These are phyloP conservation scores for Ceratobasidium sp. DNA, from an alignment of 1,284 basidiomycete species.

Conservation along the genomic window DNA sequence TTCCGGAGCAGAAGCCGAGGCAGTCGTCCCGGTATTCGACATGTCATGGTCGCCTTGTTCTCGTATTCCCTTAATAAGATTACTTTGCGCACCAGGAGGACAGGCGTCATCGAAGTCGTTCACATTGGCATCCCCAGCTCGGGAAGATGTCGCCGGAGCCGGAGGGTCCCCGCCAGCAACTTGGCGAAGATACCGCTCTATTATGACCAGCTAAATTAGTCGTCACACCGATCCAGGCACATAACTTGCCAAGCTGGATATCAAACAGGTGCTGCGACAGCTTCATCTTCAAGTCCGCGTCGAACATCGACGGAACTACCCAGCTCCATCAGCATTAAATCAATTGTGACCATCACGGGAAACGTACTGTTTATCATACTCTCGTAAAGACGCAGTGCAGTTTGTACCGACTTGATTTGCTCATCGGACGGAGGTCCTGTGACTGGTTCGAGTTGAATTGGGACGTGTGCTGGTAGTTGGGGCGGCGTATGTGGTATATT, in stretches of 20 bases:
- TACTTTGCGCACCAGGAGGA: neutral
- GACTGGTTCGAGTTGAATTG: no score
- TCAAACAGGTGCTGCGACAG: conserved; percentile 40
- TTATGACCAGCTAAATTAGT: neutral
- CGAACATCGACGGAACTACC: conserved; percentile 27
- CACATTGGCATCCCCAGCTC: neutral
- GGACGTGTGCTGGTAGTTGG: no score
- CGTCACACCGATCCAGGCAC: neutral
- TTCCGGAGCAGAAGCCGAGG: neutral
- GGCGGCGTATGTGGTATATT: no score
- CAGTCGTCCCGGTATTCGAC: neutral
- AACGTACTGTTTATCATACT: neutral
- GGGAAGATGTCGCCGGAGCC: no score
- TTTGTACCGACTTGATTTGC: no score
- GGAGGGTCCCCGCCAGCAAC: neutral
- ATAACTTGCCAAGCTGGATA: conserved; percentile 29
- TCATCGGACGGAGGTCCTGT: no score
- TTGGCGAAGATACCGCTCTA: neutral
- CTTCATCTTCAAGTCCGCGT: conserved; percentile 15
- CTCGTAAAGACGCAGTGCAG: conserved; percentile 1
- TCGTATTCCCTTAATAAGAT: neutral
- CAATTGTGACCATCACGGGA: neutral
- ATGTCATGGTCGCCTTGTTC: neutral
- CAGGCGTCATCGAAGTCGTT: neutral
- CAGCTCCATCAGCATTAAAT: neutral